These are phyloP conservation scores for Furcasterigmium sp. DNA, from an alignment of 2,329 filamentous ascomycete genomes.

Conservation along the genomic window DNA sequence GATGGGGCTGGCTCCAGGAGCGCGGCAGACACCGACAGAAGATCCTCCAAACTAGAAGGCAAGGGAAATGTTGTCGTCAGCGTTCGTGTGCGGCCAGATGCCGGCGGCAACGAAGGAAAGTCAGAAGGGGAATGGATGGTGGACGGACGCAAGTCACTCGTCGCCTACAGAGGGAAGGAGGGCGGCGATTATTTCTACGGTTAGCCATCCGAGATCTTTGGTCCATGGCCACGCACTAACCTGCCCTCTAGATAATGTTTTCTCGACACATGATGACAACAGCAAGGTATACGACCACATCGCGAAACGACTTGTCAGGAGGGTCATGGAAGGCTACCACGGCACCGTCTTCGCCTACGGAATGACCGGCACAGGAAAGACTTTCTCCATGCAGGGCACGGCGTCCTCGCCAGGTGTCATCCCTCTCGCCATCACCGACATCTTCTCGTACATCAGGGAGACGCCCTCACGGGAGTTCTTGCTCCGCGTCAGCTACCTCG, in stretches of 20 bases:
- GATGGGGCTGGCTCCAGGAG: conserved; percentile 41
- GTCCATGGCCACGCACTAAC: conserved; percentile 13
- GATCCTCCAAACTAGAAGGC: conserved; percentile 55
- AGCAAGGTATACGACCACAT: conserved; percentile 89
- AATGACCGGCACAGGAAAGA: conserved; percentile 98
- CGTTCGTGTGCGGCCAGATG: conserved; percentile 85
- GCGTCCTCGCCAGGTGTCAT: conserved; percentile 94
- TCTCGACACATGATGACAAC: conserved; percentile 90
- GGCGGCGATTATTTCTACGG: conserved; percentile 91
- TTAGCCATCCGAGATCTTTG: conserved; percentile 33
- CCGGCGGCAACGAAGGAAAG: conserved; percentile 52
- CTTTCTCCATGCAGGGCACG: conserved; percentile 98
- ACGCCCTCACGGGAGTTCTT: conserved; percentile 92
- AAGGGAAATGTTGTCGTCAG: conserved; percentile 97
- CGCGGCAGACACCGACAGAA: conserved; percentile 33
- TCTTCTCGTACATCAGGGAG: conserved; percentile 98
- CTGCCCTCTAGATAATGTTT: conserved; percentile 75
- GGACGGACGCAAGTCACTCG: conserved; percentile 74
- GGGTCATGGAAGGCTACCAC: conserved; percentile 99
- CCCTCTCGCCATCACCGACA: conserved; percentile 93
- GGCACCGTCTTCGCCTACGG: conserved; percentile 98
- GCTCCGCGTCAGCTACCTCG: conserved; percentile 91
- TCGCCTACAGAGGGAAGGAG: conserved; percentile 82
- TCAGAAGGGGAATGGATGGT: conserved; percentile 87
- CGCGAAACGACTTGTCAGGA: conserved; percentile 87